A percentile compares a stretch with the other conserved stretches of the same genome.
Conservation (phyloP, 2,329 filamentous ascomycete genomes). For the Claviceps monticola region DNA sequence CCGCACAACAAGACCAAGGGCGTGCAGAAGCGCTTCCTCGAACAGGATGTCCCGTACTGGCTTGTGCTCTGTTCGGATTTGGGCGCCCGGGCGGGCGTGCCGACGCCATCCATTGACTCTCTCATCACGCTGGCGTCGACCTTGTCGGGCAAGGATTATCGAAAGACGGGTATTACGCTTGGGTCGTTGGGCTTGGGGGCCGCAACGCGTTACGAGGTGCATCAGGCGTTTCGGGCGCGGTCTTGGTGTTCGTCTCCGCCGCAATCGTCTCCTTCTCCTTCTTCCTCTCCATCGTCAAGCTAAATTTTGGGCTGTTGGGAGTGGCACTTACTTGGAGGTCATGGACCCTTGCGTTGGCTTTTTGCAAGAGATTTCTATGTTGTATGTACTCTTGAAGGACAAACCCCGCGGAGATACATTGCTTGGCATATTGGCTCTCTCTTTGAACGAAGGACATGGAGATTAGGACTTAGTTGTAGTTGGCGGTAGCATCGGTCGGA, state of each 20-base stretch:
- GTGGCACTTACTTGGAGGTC: no score
- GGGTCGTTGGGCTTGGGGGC: conserved; percentile 1
- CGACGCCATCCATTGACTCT: conserved; percentile 5
- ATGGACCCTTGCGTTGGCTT: no score
- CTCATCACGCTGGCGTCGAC: conserved; percentile 6
- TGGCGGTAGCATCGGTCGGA: no score
- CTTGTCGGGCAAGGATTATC: conserved; percentile 2
- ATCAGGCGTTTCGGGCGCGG: background rate
- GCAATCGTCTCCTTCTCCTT: background rate
- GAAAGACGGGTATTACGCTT: conserved; percentile 2
- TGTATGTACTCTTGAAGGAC: no score
- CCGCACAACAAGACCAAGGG: conserved; percentile 7
- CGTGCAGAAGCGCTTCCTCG: background rate
- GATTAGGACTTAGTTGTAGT: no score
- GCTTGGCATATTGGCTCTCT: no score
- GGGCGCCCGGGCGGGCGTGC: background rate
- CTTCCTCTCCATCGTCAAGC: background rate
- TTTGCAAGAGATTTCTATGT: no score
- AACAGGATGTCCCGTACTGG: no score
- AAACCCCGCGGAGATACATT: no score
- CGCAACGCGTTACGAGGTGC: background rate
- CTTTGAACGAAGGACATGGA: no score
- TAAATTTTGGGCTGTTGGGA: no score
- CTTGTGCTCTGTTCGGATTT: no score
- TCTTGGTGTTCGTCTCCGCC: background rate